A percentile compares a stretch with the other conserved stretches of the same genome.
phyloP scores from a whole-genome alignment of 495 filamentous ascomycete genomes.

The Aspergillus steynii region DNA sequence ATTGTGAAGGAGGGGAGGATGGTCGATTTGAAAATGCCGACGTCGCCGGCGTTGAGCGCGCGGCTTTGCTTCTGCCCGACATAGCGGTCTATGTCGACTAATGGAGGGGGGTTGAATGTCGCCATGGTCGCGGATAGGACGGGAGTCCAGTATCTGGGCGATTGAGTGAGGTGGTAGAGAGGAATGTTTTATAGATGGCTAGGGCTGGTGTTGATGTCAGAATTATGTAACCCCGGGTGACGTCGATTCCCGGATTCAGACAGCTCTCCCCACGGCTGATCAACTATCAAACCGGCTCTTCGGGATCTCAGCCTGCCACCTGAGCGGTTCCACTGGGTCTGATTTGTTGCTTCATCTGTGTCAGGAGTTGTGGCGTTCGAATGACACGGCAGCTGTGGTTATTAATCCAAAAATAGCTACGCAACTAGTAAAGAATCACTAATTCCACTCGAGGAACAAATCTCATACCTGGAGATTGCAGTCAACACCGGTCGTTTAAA shows the following conservation, averaged over 20 bases:
- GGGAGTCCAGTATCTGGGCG: not conserved
- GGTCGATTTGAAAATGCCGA: slow-evolving; percentile 53
- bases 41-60: slow-evolving; percentile 13
- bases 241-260: not conserved
- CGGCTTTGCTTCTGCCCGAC: slow-evolving; percentile 3
- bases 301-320: no score
- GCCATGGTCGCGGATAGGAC: not conserved
- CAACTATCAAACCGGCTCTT: not conserved
- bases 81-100: slow-evolving; percentile 7
- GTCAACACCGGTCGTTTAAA: no score
- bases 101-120: not conserved
- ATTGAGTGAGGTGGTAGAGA: not conserved
- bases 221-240: slow-evolving; percentile 19
- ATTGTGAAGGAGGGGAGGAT: slow-evolving; percentile 50
- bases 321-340: not conserved
- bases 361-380: no score
- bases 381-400: no score
- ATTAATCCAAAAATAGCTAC: no score
- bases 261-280: not conserved
- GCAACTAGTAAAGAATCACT: no score
- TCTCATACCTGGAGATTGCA: no score
- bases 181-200: not conserved
- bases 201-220: slow-evolving; percentile 19
- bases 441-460: no score
- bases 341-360: no score